phyloP scores from a whole-genome alignment of 352 stramenopile genomes.

The Pythium rhizo-oryzae region DNA sequence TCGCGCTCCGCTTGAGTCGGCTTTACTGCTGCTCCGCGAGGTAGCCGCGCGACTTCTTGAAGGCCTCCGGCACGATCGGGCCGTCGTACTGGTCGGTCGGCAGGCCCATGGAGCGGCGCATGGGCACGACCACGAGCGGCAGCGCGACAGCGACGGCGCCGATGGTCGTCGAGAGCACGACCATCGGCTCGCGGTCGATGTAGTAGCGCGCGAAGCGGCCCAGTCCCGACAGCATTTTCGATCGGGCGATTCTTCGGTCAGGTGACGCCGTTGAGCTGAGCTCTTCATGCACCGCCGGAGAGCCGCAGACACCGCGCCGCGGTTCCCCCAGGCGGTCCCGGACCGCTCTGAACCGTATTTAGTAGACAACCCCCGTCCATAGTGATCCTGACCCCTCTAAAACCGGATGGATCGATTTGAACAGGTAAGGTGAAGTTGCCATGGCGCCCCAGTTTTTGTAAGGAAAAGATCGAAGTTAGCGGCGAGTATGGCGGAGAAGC shows the following conservation, averaged over 20 bases:
- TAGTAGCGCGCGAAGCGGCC: conserved; percentile 87
- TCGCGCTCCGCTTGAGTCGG: conserved; percentile 8
- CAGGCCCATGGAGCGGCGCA: conserved; percentile 83
- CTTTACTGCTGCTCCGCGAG: conserved; percentile 49
- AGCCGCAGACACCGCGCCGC: conserved; percentile 14
- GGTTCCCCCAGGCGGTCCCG: not conserved
- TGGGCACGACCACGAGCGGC: conserved; percentile 78
- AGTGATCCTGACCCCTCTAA: not conserved
- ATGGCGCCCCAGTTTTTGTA: too few species aligned
- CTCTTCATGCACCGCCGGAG: not conserved
- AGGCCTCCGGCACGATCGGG: conserved; percentile 71
- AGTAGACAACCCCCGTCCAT: not conserved
- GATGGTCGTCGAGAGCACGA: conserved; percentile 83
- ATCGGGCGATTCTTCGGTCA: not conserved
- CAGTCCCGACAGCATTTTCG: conserved; percentile 32
- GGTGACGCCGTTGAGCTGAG: not conserved
- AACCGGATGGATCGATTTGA: conserved; percentile 16
- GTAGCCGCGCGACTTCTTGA: conserved; percentile 78
- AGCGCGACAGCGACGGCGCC: conserved; percentile 66
- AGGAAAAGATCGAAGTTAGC: conserved; percentile 6
- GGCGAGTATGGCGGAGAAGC: conserved; percentile 23
- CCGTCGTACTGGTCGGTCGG: conserved; percentile 91
- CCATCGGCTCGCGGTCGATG: conserved; percentile 83
- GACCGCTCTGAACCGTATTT: conserved; percentile 23
- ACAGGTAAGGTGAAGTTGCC: conserved; percentile 25